These are phyloP conservation scores for Sarocladium strictum DNA, from an alignment of 2,329 filamentous ascomycete species.

Conservation along the genomic window DNA sequence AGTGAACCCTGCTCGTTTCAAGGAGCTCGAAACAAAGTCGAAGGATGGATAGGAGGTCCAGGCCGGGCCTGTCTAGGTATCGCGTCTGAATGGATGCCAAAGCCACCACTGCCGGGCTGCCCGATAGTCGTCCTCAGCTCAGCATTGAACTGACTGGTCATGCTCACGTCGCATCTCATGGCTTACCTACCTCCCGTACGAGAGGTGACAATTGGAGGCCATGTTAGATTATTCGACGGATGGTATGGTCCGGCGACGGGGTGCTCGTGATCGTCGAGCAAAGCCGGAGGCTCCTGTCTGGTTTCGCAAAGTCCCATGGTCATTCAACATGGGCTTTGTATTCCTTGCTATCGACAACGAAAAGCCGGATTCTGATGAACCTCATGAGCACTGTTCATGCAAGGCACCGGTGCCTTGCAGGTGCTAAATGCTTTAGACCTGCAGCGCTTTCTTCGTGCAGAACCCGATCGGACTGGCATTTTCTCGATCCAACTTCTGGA, in stretches of 20 bases:
- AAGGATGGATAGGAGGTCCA: not conserved
- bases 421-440: not conserved
- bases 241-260: not conserved
- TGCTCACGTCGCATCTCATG: not conserved
- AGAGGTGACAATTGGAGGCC: not conserved
- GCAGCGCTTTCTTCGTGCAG: not conserved
- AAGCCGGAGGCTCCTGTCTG: not conserved
- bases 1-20: not conserved
- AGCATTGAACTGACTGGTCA: not conserved
- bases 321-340: not conserved
- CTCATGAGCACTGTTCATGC: conserved; percentile 5
- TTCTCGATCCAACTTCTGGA: conserved; percentile 3
- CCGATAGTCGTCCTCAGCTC: not conserved
- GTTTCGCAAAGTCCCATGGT: not conserved
- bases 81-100: not conserved
- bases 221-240: not conserved
- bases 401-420: conserved; percentile 7
- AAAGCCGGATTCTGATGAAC: not conserved
- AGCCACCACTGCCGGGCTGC: conserved; percentile 1
- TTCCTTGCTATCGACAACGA: not conserved
- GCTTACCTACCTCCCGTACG: not conserved
- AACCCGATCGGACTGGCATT: not conserved
- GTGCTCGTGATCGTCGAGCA: conserved; percentile 5
- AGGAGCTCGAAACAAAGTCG: not conserved
- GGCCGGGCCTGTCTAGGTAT: not conserved